These are phyloP conservation scores for Colletotrichum endophyticum DNA, from an alignment of 2,329 filamentous ascomycete species.

Conservation along the genomic window DNA sequence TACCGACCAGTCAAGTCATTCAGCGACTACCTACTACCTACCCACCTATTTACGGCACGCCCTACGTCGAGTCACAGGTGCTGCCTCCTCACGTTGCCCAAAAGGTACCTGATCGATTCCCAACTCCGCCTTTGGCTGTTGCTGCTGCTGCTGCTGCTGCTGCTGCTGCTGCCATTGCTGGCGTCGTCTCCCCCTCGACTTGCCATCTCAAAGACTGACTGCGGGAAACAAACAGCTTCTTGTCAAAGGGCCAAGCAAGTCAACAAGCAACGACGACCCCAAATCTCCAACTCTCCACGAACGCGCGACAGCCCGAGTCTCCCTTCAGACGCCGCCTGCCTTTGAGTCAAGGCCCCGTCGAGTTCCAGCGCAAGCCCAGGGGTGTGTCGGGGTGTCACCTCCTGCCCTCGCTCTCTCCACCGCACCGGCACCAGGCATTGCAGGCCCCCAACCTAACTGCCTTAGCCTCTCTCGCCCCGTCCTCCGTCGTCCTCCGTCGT, in stretches of 20 bases:
- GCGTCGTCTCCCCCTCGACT: background rate
- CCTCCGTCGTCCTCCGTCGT: background rate
- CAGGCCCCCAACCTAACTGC: background rate
- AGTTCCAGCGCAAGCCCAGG: background rate
- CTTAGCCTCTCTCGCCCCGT: background rate
- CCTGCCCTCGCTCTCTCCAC: background rate
- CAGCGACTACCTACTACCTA: background rate
- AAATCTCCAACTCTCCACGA: background rate
- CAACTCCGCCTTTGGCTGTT: background rate
- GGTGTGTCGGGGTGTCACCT: conserved; percentile 10
- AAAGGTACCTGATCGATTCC: background rate
- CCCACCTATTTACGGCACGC: background rate
- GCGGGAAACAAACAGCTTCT: background rate
- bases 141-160: background rate
- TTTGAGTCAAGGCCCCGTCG: background rate
- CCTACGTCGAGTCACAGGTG: background rate
- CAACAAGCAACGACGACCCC: background rate
- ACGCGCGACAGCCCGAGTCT: background rate
- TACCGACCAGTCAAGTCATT: background rate
- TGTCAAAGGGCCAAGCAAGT: background rate
- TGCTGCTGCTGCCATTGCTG: background rate
- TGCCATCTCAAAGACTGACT: background rate
- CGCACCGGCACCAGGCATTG: background rate
- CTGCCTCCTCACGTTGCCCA: background rate
- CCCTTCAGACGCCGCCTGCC: background rate